These are phyloP conservation scores for Euphorbia peplus DNA, from an alignment of 345 rosid genomes.

Conservation along the genomic window DNA sequence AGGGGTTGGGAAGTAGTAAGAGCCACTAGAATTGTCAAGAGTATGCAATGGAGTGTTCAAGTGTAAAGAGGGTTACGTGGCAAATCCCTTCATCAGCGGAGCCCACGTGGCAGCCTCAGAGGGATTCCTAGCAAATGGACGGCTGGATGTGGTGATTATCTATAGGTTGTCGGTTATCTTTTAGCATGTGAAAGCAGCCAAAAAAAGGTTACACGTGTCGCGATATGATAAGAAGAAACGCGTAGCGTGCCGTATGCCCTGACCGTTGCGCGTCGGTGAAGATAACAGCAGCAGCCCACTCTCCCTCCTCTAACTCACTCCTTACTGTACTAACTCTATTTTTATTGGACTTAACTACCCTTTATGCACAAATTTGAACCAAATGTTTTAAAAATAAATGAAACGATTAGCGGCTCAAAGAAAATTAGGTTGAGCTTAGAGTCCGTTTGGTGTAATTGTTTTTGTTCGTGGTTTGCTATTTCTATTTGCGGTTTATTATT, in stretches of 20 bases:
- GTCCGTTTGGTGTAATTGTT: no score
- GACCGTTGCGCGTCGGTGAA: conserved; percentile 31
- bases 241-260: conserved; percentile 39
- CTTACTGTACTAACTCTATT: neutral
- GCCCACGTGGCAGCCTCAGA: conserved; percentile 23
- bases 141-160: conserved; percentile 16
- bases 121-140: conserved; percentile 21
- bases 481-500: no score
- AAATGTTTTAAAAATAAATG: no score
- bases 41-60: neutral
- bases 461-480: no score
- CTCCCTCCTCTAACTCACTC: neutral
- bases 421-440: no score
- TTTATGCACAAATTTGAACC: no score
- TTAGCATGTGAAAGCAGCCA: neutral
- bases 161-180: conserved; percentile 30
- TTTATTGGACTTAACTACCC: conserved; percentile 16
- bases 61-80: neutral
- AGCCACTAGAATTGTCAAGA: conserved; percentile 8
- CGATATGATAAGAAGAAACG: neutral
- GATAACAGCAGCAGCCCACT: conserved; percentile 20
- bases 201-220: conserved; percentile 21
- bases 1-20: neutral
- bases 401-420: no score
- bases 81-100: neutral